Conservation (phyloP, 2,329 filamentous ascomycete species). For the Hortaea sp. region DNA sequence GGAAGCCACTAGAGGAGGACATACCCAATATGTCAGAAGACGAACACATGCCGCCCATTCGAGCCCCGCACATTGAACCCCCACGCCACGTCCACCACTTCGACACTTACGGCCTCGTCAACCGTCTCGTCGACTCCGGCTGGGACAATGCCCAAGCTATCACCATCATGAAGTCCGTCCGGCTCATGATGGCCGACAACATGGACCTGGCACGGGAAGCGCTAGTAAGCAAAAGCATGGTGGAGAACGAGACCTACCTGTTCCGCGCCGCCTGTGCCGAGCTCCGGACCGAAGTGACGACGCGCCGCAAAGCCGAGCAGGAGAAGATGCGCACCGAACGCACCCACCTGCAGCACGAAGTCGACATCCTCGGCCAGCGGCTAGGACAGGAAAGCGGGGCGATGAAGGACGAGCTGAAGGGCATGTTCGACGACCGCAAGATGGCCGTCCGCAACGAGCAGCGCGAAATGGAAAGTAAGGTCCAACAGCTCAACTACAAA, state of each 20-base stretch:
- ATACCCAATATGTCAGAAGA: slow-evolving; percentile 15
- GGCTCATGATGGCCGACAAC: slow-evolving; percentile 65
- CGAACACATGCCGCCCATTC: slow-evolving; percentile 43
- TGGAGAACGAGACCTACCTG: slow-evolving; percentile 88
- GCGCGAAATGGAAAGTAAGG: slow-evolving; percentile 68
- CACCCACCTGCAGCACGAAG: slow-evolving; percentile 80
- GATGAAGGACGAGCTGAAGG: slow-evolving; percentile 84
- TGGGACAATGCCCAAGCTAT: slow-evolving; percentile 68
- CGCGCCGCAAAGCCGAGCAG: slow-evolving; percentile 63
- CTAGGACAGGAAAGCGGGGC: slow-evolving; percentile 72
- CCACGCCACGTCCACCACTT: slow-evolving; percentile 91
- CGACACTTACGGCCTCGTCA: slow-evolving; percentile 83
- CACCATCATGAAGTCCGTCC: slow-evolving; percentile 85
- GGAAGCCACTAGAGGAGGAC: slow-evolving; percentile 15
- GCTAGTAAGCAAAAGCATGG: slow-evolving; percentile 79
- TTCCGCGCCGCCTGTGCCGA: slow-evolving; percentile 92
- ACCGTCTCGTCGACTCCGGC: slow-evolving; percentile 60
- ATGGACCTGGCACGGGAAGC: slow-evolving; percentile 69
- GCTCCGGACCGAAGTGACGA: slow-evolving; percentile 74
- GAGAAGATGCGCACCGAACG: slow-evolving; percentile 76
- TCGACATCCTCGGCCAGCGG: slow-evolving; percentile 81
- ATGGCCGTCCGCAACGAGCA: slow-evolving; percentile 87
- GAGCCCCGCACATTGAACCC: slow-evolving; percentile 50
- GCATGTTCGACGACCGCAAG: slow-evolving; percentile 91
- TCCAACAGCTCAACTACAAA: slow-evolving; percentile 91